Conservation (phyloP, 495 filamentous ascomycete genomes). For the Penicillium bialowiezense region DNA sequence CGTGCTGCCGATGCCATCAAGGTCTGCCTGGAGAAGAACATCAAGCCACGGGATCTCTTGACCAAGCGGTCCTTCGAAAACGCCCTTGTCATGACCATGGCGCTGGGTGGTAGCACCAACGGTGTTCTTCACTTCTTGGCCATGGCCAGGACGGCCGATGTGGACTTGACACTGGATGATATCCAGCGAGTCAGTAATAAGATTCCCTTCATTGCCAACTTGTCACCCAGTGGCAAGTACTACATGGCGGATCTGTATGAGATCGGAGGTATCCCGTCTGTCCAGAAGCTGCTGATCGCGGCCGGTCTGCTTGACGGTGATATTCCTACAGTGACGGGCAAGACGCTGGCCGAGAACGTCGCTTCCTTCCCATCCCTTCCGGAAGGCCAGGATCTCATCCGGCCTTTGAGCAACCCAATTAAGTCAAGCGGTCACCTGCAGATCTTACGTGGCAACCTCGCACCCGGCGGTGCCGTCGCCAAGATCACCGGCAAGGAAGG, state of each 20-base stretch:
- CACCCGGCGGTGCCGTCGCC: constrained; percentile 88
- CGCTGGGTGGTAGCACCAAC: constrained; percentile 86
- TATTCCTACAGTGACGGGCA: constrained; percentile 89
- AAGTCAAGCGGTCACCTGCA: constrained; percentile 86
- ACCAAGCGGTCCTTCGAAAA: constrained; percentile 89
- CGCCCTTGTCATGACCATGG: constrained; percentile 90
- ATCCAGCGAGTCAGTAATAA: constrained; percentile 84
- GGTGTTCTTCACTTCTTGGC: constrained; percentile 92
- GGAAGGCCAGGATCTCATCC: constrained; percentile 81
- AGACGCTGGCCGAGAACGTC: constrained; percentile 86
- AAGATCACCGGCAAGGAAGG: constrained; percentile 99
- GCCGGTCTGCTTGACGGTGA: constrained; percentile 77
- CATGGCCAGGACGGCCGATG: constrained; percentile 87
- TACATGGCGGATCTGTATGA: constrained; percentile 96
- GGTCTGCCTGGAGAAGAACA: constrained; percentile 81
- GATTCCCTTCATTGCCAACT: constrained; percentile 90
- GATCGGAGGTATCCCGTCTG: constrained; percentile 84
- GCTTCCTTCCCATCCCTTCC: constrained; percentile 75
- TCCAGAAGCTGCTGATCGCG: constrained; percentile 88
- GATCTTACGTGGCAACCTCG: constrained; percentile 85
- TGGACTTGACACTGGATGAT: constrained; percentile 82
- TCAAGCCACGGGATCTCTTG: constrained; percentile 78
- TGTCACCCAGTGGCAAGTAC: constrained; percentile 83
- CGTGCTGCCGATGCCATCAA: constrained; percentile 85
- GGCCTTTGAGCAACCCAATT: constrained; percentile 77